A percentile compares a stretch with the other conserved stretches of the same genome.
Conservation (phyloP, 2,329 filamentous ascomycete genomes). For the Paraconiothyrium sp. region DNA sequence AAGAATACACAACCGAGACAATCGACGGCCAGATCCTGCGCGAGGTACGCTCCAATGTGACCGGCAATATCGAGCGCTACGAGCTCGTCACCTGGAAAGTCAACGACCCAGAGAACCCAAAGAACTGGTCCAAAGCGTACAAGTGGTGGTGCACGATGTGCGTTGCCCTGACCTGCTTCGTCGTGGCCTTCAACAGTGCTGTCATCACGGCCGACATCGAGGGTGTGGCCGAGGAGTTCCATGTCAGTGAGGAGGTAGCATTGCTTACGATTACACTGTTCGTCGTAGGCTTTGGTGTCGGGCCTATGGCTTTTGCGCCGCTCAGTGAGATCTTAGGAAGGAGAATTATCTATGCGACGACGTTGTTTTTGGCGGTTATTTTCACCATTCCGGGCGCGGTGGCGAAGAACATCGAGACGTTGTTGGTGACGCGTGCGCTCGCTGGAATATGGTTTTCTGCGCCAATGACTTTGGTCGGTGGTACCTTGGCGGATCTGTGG, state of each 20-base stretch:
- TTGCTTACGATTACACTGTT: constrained; percentile 79
- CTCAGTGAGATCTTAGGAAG: constrained; percentile 79
- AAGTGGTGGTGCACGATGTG: constrained; percentile 87
- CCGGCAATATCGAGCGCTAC: constrained; percentile 60
- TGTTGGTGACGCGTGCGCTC: constrained; percentile 79
- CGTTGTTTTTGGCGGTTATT: constrained; percentile 74
- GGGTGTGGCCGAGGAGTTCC: constrained; percentile 70
- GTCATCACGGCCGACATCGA: constrained; percentile 81
- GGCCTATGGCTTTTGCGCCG: constrained; percentile 82
- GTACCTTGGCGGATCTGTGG: constrained; percentile 86
- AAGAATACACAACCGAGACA: constrained; percentile 73
- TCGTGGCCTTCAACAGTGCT: constrained; percentile 65
- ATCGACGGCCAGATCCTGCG: constrained; percentile 68
- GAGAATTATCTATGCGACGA: constrained; percentile 74
- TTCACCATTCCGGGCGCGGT: constrained; percentile 85
- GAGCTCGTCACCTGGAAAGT: constrained; percentile 76
- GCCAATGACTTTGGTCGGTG: constrained; percentile 86
- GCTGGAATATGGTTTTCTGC: constrained; percentile 87
- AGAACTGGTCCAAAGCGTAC: constrained; percentile 81
- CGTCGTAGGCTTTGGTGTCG: constrained; percentile 82
- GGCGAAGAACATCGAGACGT: constrained; percentile 76
- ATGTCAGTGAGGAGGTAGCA: constrained; percentile 76
- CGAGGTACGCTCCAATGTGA: constrained; percentile 63
- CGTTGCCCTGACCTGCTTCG: constrained; percentile 68
- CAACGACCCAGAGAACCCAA: constrained; percentile 79